These are phyloP conservation scores for Tanacetum coccineum DNA, from an alignment of 129 eudicot species.

Conservation along the genomic window DNA sequence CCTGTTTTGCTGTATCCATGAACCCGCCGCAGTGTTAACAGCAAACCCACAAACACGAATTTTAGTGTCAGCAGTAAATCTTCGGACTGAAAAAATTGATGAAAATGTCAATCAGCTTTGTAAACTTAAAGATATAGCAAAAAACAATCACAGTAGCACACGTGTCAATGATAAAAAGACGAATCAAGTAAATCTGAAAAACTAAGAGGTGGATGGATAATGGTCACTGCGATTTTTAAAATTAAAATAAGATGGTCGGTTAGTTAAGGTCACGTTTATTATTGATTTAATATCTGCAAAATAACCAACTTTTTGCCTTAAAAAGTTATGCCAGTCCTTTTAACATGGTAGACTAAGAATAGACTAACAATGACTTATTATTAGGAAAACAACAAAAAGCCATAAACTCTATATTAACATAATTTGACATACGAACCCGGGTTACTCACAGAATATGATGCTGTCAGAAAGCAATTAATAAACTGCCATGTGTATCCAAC, in stretches of 20 bases:
- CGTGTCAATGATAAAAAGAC: not conserved
- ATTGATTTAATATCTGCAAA: too few species aligned
- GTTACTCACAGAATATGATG: constrained; percentile 92
- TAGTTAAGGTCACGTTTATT: not conserved
- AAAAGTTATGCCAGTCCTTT: not conserved
- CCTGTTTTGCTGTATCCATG: constrained; percentile 97
- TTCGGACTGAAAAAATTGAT: not conserved
- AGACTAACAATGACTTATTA: too few species aligned
- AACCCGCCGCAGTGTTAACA: constrained; percentile 86
- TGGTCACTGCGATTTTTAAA: not conserved
- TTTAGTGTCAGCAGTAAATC: constrained; percentile 6
- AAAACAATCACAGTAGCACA: not conserved
- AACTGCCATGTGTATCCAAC: constrained; percentile 94
- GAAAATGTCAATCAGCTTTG: not conserved
- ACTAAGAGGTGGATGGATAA: not conserved
- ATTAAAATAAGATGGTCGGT: not conserved
- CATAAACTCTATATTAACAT: constrained; percentile 15
- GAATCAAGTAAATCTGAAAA: not conserved
- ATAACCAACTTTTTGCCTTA: too few species aligned
- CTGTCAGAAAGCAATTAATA: constrained; percentile 88
- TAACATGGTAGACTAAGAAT: not conserved
- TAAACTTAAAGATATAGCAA: not conserved
- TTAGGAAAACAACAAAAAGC: too few species aligned
- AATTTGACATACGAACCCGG: not conserved
- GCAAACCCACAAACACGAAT: constrained; percentile 36